Conservation (phyloP, 2,329 filamentous ascomycete genomes). For the Colletotrichum lentis region DNA sequence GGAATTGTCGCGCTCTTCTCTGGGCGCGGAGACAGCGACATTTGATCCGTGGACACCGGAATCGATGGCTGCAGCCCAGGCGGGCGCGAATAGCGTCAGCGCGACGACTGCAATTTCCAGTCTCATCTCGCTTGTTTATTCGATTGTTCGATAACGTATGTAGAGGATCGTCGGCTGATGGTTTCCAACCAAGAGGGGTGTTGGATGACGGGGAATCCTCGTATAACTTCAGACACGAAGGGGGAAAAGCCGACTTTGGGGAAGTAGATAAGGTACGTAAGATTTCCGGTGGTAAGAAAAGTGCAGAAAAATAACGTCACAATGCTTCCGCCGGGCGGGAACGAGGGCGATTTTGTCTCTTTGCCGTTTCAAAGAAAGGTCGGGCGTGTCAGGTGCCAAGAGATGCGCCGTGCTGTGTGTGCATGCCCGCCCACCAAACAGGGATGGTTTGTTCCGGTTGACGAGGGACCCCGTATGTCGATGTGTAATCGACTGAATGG, state of each 20-base stretch:
- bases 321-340: constrained; percentile 10
- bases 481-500: constrained; percentile 32
- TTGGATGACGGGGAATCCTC: neutral
- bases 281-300: constrained; percentile 12
- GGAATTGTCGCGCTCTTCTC: constrained; percentile 37
- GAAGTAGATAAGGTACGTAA: neutral
- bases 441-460: constrained; percentile 23
- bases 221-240: neutral
- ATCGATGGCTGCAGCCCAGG: constrained; percentile 41
- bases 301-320: neutral
- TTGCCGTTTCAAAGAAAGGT: constrained; percentile 27
- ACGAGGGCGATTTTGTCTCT: constrained; percentile 24
- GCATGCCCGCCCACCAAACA: constrained; percentile 10
- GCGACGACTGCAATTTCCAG: constrained; percentile 44
- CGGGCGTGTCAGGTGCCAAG: constrained; percentile 31
- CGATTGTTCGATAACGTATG: constrained; percentile 7
- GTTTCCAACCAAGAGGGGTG: neutral
- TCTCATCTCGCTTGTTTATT: constrained; percentile 45
- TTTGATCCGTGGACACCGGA: constrained; percentile 37
- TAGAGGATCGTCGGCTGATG: neutral
- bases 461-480: constrained; percentile 15
- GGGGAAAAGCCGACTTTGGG: neutral
- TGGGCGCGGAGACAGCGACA: constrained; percentile 26
- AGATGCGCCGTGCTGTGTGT: constrained; percentile 9
- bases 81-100: constrained; percentile 41